Evolutionary conservation across 176 grass and related monocot genomes (phyloP).

Genomic region (Raddia distichophylla): DNA sequence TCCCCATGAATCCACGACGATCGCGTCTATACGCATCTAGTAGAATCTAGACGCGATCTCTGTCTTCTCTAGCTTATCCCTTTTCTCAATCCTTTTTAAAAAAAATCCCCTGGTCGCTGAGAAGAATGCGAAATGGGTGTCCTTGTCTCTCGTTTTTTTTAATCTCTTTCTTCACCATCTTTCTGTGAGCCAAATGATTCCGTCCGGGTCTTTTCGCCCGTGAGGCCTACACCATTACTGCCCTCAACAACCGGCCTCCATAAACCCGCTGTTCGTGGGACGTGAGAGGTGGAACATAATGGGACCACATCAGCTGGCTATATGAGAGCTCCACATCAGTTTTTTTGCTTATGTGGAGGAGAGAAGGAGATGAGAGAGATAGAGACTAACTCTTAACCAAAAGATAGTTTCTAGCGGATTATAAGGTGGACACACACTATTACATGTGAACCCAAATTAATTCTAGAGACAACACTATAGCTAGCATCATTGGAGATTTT

Average conservation of each 20-base stretch:
- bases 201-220: not conserved
- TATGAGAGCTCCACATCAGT: too few species aligned
- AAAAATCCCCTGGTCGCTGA: not conserved
- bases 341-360: too few species aligned
- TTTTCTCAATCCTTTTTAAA: not conserved
- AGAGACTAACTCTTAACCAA: too few species aligned
- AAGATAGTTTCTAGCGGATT: too few species aligned
- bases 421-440: too few species aligned
- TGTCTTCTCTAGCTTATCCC: constrained; percentile 14
- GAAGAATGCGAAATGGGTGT: constrained; percentile 20
- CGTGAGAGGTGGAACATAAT: too few species aligned
- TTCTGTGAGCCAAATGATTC: constrained; percentile 33
- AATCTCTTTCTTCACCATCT: not conserved
- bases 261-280: not conserved
- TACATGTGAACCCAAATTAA: too few species aligned
- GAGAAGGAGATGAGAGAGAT: too few species aligned
- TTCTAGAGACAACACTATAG: too few species aligned
- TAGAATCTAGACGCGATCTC: constrained; percentile 28
- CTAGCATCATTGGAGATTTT: too few species aligned
- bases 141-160: constrained; percentile 25
- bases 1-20: not conserved
- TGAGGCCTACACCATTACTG: constrained; percentile 26
- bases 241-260: constrained; percentile 29
- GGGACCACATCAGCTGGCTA: too few species aligned
- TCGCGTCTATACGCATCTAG: constrained; percentile 17